These are phyloP conservation scores for Globisporangium heterothallicum DNA, from an alignment of 352 stramenopile species.

Conservation along the genomic window DNA sequence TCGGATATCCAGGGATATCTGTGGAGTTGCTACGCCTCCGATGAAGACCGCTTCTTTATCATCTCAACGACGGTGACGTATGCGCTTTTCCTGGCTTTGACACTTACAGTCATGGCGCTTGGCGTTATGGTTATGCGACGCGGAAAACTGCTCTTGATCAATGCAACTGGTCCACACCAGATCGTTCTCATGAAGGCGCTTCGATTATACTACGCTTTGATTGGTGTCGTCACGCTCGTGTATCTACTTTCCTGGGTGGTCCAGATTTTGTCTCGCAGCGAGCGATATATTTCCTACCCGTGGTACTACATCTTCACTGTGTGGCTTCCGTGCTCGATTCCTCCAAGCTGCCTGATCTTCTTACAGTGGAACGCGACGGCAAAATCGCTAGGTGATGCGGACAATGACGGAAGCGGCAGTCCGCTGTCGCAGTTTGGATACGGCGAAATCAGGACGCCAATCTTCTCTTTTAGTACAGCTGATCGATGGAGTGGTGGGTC, in stretches of 20 bases:
- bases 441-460: constrained; percentile 71
- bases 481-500: constrained; percentile 54
- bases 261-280: constrained; percentile 65
- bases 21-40: constrained; percentile 70
- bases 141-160: constrained; percentile 67
- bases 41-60: constrained; percentile 74
- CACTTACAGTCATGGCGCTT: constrained; percentile 73
- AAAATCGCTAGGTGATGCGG: constrained; percentile 70
- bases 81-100: constrained; percentile 71
- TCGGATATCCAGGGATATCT: constrained; percentile 84
- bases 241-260: constrained; percentile 83
- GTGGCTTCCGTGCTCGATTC: constrained; percentile 81
- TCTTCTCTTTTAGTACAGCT: constrained; percentile 65
- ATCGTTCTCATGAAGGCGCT: constrained; percentile 81
- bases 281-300: constrained; percentile 67
- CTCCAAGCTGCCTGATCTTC: constrained; percentile 82
- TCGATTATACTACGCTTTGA: constrained; percentile 81
- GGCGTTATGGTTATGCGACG: constrained; percentile 85
- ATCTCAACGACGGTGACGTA: constrained; percentile 77
- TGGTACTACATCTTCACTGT: constrained; percentile 89
- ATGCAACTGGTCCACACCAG: constrained; percentile 64
- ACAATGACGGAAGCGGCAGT: constrained; percentile 25
- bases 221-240: constrained; percentile 78
- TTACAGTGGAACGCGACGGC: constrained; percentile 85
- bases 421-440: constrained; percentile 58